These are phyloP conservation scores for Boletus sp. DNA, from an alignment of 1,284 basidiomycete species.

Conservation along the genomic window DNA sequence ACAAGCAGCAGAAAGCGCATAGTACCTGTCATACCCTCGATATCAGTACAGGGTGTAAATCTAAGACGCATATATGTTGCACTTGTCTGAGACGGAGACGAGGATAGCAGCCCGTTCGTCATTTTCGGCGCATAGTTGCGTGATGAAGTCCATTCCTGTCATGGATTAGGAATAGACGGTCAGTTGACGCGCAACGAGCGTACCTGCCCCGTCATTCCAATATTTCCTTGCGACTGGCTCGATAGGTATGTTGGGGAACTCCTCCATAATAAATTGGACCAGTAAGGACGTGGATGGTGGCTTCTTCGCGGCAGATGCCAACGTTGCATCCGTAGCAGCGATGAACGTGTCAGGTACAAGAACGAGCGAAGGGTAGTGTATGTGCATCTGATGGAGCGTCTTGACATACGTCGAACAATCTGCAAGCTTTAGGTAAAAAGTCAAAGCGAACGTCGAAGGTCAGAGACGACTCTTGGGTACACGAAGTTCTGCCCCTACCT, in stretches of 20 bases:
- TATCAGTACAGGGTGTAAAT: conserved; percentile 12
- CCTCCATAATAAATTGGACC: conserved; percentile 69
- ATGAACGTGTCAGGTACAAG: conserved; percentile 79
- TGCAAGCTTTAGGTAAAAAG: conserved; percentile 50
- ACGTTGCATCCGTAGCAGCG: conserved; percentile 45
- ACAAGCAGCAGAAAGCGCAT: conserved; percentile 78
- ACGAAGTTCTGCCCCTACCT: conserved; percentile 40
- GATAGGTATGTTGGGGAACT: conserved; percentile 64
- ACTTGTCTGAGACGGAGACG: conserved; percentile 76
- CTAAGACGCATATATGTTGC: conserved; percentile 34
- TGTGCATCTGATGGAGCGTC: conserved; percentile 80
- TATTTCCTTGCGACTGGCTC: conserved; percentile 70
- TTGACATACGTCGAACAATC: conserved; percentile 85
- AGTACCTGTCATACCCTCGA: conserved; percentile 55
- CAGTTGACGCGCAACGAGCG: conserved; percentile 1
- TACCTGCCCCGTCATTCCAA: conserved; percentile 80
- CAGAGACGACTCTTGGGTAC: background rate
- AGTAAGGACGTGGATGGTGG: conserved; percentile 53
- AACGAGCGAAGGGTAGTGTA: conserved; percentile 68
- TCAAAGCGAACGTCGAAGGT: background rate
- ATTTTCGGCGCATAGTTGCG: conserved; percentile 73
- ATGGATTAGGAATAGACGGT: conserved; percentile 7
- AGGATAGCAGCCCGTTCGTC: conserved; percentile 72
- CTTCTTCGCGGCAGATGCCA: conserved; percentile 44
- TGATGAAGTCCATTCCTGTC: conserved; percentile 72